These are phyloP conservation scores for Vachellia pachyceras DNA, from an alignment of 306 rosid genomes.

Conservation along the genomic window DNA sequence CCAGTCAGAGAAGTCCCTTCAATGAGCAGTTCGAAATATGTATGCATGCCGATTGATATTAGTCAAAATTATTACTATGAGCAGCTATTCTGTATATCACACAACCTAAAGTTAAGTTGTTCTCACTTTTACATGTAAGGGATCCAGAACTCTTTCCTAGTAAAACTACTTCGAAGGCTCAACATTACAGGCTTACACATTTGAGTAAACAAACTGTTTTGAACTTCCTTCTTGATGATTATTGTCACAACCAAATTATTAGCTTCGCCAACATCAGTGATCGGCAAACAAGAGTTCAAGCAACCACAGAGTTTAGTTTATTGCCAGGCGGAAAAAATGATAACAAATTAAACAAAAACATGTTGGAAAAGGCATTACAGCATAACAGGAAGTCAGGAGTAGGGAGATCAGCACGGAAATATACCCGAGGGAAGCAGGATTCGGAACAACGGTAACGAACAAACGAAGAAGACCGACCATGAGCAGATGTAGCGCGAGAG, in stretches of 20 bases:
- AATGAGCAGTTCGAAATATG: neutral
- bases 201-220: neutral
- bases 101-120: neutral
- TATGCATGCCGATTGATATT: neutral
- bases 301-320: neutral
- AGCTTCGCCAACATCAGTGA: neutral
- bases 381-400: neutral
- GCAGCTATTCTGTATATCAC: neutral
- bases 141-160: neutral
- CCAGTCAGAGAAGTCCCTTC: neutral
- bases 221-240: neutral
- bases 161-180: neutral
- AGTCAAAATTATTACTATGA: too few relatives aligned
- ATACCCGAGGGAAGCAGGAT: conserved; percentile 24
- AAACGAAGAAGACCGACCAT: conserved; percentile 16
- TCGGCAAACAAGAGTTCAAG: neutral
- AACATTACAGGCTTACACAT: neutral
- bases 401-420: neutral
- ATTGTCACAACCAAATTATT: neutral
- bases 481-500: conserved; percentile 8
- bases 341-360: neutral
- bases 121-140: neutral
- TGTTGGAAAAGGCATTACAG: neutral
- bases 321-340: neutral
- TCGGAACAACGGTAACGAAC: neutral